These are phyloP conservation scores for Stereocaulon alpinum DNA, from an alignment of 495 filamentous ascomycete species.

Conservation along the genomic window DNA sequence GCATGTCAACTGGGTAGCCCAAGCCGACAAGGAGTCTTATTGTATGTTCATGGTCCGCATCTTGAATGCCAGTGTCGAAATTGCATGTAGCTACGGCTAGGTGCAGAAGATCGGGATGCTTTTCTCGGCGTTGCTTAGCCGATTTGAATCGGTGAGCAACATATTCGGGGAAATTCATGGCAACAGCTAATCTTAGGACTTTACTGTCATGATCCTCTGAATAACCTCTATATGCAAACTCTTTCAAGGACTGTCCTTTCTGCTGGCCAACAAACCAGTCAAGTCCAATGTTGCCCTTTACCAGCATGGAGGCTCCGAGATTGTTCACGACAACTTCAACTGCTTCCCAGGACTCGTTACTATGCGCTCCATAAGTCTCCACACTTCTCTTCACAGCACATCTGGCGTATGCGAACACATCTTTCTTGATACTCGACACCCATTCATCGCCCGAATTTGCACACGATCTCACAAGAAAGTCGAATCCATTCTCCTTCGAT, in stretches of 20 bases:
- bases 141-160: no score
- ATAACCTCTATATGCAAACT: no score
- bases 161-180: background rate
- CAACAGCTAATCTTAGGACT: background rate
- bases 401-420: background rate
- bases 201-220: no score
- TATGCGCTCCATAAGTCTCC: background rate
- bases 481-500: background rate
- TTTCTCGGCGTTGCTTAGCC: no score
- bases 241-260: background rate
- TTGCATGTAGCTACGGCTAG: background rate
- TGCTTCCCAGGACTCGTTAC: background rate
- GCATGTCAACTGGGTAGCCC: background rate
- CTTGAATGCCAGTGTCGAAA: background rate
- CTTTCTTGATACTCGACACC: background rate
- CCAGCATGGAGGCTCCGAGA: background rate
- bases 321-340: rapidly evolving
- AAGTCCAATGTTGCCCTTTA: background rate
- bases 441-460: background rate
- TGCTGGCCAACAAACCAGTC: background rate
- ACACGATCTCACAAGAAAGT: background rate
- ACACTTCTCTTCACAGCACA: background rate
- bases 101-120: no score
- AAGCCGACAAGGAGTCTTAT: background rate
- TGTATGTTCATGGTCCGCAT: background rate